Evolutionary conservation across 2,329 filamentous ascomycete genomes (phyloP).

Genomic region (Arthroderma uncinatum): DNA sequence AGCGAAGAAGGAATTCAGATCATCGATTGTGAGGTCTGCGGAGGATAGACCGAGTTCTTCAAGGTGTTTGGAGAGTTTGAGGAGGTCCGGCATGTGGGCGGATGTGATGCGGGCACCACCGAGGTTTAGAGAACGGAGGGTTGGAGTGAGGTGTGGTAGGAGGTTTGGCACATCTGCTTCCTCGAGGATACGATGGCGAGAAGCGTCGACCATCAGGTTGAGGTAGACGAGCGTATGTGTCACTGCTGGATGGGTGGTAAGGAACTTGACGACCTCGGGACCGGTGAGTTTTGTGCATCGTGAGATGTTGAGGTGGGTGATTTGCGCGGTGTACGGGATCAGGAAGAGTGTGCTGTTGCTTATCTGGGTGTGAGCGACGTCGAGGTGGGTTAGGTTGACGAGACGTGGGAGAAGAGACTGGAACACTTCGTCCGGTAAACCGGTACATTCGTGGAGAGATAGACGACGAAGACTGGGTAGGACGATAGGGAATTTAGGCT

Average conservation of each 20-base stretch:
- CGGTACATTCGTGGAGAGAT: conserved; percentile 68
- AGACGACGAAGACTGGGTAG: conserved; percentile 53
- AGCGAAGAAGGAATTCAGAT: conserved; percentile 53
- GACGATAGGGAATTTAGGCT: conserved; percentile 40
- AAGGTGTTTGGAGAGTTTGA: conserved; percentile 57
- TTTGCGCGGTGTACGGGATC: conserved; percentile 58
- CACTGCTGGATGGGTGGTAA: conserved; percentile 59
- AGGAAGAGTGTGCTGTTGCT: conserved; percentile 58
- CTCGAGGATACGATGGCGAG: conserved; percentile 60
- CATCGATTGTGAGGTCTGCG: conserved; percentile 50
- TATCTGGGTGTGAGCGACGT: conserved; percentile 67
- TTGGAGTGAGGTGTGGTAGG: conserved; percentile 47
- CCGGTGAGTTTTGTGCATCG: conserved; percentile 63
- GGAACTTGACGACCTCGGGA: conserved; percentile 56
- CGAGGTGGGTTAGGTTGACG: conserved; percentile 59
- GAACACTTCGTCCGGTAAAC: conserved; percentile 55
- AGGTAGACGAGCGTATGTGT: conserved; percentile 55
- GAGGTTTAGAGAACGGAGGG: conserved; percentile 62
- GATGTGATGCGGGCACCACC: conserved; percentile 61
- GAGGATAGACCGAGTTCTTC: conserved; percentile 67
- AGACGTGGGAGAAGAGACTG: conserved; percentile 62
- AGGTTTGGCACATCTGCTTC: conserved; percentile 54
- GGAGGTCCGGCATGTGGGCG: conserved; percentile 52
- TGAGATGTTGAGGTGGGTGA: conserved; percentile 68
- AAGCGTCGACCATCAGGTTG: conserved; percentile 60